Base-by-base conservation (phyloP, 2,329 filamentous ascomycete genomes). In the Fusarium sambucinum region DNA sequence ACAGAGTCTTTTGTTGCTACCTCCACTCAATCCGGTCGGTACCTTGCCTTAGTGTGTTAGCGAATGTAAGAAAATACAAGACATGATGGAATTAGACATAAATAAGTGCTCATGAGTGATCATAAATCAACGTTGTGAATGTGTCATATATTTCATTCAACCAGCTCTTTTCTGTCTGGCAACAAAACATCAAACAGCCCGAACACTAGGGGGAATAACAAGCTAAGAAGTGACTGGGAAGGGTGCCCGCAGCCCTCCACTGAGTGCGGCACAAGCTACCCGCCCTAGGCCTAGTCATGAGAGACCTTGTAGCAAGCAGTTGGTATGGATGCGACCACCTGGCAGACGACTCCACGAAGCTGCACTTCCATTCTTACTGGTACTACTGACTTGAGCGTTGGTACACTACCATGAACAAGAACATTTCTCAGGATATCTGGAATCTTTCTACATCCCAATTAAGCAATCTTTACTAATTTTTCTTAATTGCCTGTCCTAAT, bases 241-340 rank as follows among this genome's bases (percentile, higher is more conserved):
- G 33, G 29, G 19, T 12, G 23, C 16, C 17, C 21, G 17, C 17
- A 44, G 59, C 25, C 59, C 41, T 32, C 61, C 61, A 59, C 41
- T 37, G 10, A 65, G 46, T 47, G 60, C 33, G 53, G 53, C 60
- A 52, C 45, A 48, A 32, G 40, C 45, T 64, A 25, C 19, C 35
- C 12, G n/a, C 35, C 35, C n/a, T 38, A 19, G 35, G 35, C n/a
- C 35, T 21, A 63, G 59, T 50, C 50, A 63, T 58, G 51, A 63
- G 59, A 63, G 59, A 57, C 47, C 47, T 38, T 19, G 33, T 27
- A n/a, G 27, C 17, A 17, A 45, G 19, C 51, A 37, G 40, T 46
- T 63, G 69, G 70, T 59, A 73, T 69, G 45, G 45, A 33, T 44
- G 67, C 55, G 56, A 52, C 70, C 46, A 59, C 45, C 51, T 48